Conservation (phyloP, 306 rosid species). For the Quercus wislizeni region DNA sequence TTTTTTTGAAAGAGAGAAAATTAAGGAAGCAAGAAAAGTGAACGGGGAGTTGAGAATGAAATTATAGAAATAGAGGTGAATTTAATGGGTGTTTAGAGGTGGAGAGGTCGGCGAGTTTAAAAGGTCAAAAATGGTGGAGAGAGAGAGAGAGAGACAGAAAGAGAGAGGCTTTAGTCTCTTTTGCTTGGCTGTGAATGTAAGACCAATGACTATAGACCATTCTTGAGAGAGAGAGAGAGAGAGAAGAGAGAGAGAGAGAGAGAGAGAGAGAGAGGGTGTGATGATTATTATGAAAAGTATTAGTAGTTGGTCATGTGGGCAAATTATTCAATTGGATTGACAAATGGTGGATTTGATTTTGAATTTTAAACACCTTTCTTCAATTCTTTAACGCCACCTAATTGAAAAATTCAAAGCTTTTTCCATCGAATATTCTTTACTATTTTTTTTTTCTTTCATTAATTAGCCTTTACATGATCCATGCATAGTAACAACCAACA, state of each 20-base stretch:
- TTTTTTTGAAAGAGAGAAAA: neutral
- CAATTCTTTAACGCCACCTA: no score
- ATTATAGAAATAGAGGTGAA: neutral
- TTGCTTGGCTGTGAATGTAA: constrained; percentile 32
- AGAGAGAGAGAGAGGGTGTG: no score
- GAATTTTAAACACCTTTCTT: no score
- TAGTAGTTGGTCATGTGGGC: neutral
- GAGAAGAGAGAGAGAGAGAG: no score
- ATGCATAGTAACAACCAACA: no score
- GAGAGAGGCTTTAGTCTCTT: neutral
- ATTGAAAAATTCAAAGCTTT: no score
- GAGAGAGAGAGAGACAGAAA: neutral
- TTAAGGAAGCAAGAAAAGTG: neutral
- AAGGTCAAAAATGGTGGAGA: constrained; percentile 12
- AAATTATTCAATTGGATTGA: constrained; percentile 34
- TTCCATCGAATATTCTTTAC: neutral
- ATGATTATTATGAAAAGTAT: neutral
- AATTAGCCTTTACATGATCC: no score
- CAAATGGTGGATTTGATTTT: neutral
- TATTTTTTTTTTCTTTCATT: neutral
- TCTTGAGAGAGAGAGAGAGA: neutral
- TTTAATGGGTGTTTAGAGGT: constrained; percentile 1
- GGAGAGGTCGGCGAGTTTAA: constrained; percentile 47
- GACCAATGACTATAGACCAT: constrained; percentile 26
- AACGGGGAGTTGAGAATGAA: neutral